Base-by-base conservation (phyloP, 2,329 filamentous ascomycete genomes). In the Didymella lethalis region DNA sequence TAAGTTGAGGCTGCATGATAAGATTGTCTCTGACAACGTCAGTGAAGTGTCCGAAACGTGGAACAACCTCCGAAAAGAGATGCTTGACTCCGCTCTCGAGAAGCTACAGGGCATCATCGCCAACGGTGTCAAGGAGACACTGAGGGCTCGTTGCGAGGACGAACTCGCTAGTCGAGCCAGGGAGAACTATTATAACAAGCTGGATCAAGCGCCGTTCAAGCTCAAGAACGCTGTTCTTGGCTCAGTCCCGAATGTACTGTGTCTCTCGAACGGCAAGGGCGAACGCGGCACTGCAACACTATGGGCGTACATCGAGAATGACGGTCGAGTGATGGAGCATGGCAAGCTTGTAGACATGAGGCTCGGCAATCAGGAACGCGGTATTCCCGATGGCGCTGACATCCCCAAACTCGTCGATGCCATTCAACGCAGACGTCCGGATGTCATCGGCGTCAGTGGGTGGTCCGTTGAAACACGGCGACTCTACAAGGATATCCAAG, bases 121-220 rank as follows among this genome's bases (percentile, higher is more conserved):
- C 57, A 95, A 94, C 75, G 92, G 93, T 57, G 92, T 98, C 62
- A 98, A 98, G 78, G 95, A 99, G 74, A 93, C 92, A 46, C 85
- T 99, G 65, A 91, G 93, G 67, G 94, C 93, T 8, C 93, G 94
- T 67, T 99, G 95, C 72, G 94, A 99, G 77, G 93, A 96, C 69
- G 89, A 93, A 70, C 88, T 99, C 48, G 88, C 93, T n/a, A 91
- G 90, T 70, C 86, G 88, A 54, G 96, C 93, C 70, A 90, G 95
- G 50, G 92, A 96, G 66, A 91, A 93, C 62, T 98, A 95, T 77
- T 90, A 89, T 43, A 89, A 90, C 77, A 91, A 93, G 74, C 86
- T 99, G 25, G 95, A 99, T 71, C 95, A 99, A 78, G 93, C 95
- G 8, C 95, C 95, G 0, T 96, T 93, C 80, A 97, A 97, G 77